Percentiles rank a stretch among this genome's conserved stretches.
Conservation (phyloP, 176 grass and related monocot genomes). For the Phoenix roebelenii region DNA sequence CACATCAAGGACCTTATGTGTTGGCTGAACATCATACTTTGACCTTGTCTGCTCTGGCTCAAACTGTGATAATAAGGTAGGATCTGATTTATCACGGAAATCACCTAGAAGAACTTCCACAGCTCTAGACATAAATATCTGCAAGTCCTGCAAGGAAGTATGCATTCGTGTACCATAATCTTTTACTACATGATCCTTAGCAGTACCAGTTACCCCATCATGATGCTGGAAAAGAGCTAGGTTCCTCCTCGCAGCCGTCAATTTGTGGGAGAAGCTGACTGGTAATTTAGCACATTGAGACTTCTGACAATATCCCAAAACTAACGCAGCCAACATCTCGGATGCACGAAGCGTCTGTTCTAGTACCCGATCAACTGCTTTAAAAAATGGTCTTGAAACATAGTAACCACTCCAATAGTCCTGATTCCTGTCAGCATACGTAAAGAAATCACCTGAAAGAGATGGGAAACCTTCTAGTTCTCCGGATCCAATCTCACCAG, state of each 20-base stretch:
- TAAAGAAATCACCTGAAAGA: conserved; percentile 98
- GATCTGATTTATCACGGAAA: conserved; percentile 74
- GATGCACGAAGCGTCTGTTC: conserved; percentile 92
- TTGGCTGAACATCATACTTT: conserved; percentile 82
- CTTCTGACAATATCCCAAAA: conserved; percentile 92
- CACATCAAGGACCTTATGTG: conserved; percentile 53
- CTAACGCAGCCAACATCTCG: conserved; percentile 80
- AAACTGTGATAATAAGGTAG: conserved; percentile 66
- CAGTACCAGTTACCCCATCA: conserved; percentile 95
- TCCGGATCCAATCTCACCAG: conserved; percentile 72
- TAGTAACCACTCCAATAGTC: conserved; percentile 99
- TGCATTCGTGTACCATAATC: conserved; percentile 96
- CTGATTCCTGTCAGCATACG: conserved; percentile 86
- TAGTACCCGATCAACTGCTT: conserved; percentile 84
- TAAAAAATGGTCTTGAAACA: conserved; percentile 95
- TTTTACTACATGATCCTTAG: conserved; percentile 84
- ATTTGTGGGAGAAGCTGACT: conserved; percentile 77
- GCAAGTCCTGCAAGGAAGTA: conserved; percentile 86
- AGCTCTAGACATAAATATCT: conserved; percentile 79
- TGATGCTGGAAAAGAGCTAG: conserved; percentile 99
- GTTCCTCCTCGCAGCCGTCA: conserved; percentile 93
- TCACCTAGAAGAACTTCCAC: conserved; percentile 83
- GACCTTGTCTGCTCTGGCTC: conserved; percentile 69
- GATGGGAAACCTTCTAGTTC: conserved; percentile 83
- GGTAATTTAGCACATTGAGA: conserved; percentile 63